Base-by-base conservation (phyloP, 169 alveolate species). In the Cryptosporidium bovis region DNA sequence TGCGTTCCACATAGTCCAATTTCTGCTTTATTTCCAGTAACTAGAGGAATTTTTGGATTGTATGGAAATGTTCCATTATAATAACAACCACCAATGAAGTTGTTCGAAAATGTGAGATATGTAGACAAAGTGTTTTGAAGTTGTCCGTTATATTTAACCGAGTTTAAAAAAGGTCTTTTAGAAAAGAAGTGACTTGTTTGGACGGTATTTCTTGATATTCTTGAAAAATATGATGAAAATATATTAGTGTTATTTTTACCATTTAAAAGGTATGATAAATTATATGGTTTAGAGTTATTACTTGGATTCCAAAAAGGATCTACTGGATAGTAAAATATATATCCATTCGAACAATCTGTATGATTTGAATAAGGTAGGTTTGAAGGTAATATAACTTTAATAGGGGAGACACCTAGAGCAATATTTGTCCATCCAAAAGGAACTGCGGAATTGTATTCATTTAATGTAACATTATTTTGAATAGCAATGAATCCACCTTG, bases 351-450 rank as follows among this genome's bases (percentile, higher is more conserved):
- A 40, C 87, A 77, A 5, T 20, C 66, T 18, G 71, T 8, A 36
- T 40, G 12, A 24, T 18, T 40, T 2, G 15, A 34, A 16, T 56
- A 36, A 15, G 87, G 87, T 2, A 77, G 71, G 34, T 77, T 77
- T 15, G 87, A 77, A 16, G 87, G 87, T 50, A 77, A 33, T 16
- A 77, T 51, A n/a, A 77, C 65, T 60, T 53, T 77, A 18, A 77
- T 62, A 1, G 87, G 87, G 5, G 87, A 77, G 34, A 77, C 71
- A 24, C 87, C 77, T 31, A 77, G 13, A 5, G 87, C 71, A 6
- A 62, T 36, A 34, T 77, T 77, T 36, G 87, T 60, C 87, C 87
- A 77, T 60, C 77, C 87, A 62, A 77, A 77, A 62, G 87, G 87
- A 3, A 77, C 87, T 7, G 87, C 87, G 33, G 87, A 77, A 31